A percentile compares a stretch with the other conserved stretches of the same genome.
Conservation (phyloP, 768 basidiomycete genomes). For the Mycena maculata region DNA sequence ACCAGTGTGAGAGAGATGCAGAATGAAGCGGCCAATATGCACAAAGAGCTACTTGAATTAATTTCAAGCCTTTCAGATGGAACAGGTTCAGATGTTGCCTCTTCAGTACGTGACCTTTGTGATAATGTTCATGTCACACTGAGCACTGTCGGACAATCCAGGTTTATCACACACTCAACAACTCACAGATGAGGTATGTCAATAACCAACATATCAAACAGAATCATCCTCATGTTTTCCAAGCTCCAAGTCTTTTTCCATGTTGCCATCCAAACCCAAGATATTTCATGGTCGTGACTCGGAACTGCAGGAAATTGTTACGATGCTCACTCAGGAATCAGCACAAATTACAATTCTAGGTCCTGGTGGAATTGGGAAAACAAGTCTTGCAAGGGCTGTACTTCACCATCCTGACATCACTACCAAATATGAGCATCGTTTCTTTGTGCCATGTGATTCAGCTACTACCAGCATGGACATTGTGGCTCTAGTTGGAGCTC, state of each 20-base stretch:
- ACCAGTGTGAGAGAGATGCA: no score
- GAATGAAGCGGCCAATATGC: no score
- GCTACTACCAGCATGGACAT: neutral
- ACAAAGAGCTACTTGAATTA: no score
- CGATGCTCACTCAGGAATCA: neutral
- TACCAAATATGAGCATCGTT: neutral
- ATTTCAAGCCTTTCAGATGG: no score
- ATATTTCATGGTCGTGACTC: constrained; percentile 13
- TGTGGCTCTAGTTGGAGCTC: constrained; percentile 1
- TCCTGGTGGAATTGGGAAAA: constrained; percentile 7
- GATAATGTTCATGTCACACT: no score
- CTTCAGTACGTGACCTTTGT: no score
- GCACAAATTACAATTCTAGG: neutral
- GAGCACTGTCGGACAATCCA: no score
- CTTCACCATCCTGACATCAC: neutral
- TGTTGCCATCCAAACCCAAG: neutral
- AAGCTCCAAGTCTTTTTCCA: neutral
- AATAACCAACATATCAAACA: no score
- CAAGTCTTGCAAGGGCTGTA: neutral
- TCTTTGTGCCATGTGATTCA: constrained; percentile 21
- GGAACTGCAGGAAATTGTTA: neutral
- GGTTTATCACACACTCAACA: no score
- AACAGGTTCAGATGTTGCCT: no score
- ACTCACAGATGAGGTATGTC: no score
- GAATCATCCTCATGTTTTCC: no score